Evolutionary conservation across 768 basidiomycete species (phyloP), one percentile per base, ranked within the genome.

Genomic region (Panaeolus cyanescens): DNA sequence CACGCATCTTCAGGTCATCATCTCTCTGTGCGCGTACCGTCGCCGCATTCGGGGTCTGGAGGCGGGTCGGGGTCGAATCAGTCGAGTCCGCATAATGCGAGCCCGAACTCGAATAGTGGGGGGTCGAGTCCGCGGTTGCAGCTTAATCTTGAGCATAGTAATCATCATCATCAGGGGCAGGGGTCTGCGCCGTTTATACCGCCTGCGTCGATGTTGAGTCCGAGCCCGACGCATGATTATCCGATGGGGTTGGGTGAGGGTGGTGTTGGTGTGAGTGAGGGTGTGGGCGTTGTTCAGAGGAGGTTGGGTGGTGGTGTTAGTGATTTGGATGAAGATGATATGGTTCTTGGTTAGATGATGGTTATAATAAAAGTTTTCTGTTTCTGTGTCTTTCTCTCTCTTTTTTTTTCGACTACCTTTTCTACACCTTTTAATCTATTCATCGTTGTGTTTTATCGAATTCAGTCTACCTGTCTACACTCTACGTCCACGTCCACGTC

Each of bases 301-400:
- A 10, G 25, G 37, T 40, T 32, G 31, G 56, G 56, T 15, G 39
- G 28, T 8, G 34, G 36, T 19, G 17, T 28, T 1, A 42, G 40
- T 12, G 56, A 58, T 42, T n/a, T n/a, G n/a, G n/a, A n/a, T n/a
- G 39, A 39, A 17, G 56, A 58, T 13, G 56, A 58, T 7, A 58
- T 58, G 56, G 39, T 58, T 36, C 36, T 58, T 19, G 56, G 56
- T n/a, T 58, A 19, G 42, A 25, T 25, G n/a, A n/a, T n/a, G n/a
- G n/a, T n/a, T n/a, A n/a, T n/a, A n/a, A n/a, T n/a, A n/a, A n/a
- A n/a, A n/a, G n/a, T 9, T 34, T 20, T 12, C 12, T 7, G 10
- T 3, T n/a, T 57, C 42, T 22, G 2, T 28, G 4, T 28, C 15
- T 30, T 28, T 58, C 13, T 31, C 22, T 3, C 30, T 58, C 45